A percentile compares a stretch with the other conserved stretches of the same genome.
Conservation (phyloP, 2,329 filamentous ascomycete genomes). For the Ceratocystis diversiconidia region DNA sequence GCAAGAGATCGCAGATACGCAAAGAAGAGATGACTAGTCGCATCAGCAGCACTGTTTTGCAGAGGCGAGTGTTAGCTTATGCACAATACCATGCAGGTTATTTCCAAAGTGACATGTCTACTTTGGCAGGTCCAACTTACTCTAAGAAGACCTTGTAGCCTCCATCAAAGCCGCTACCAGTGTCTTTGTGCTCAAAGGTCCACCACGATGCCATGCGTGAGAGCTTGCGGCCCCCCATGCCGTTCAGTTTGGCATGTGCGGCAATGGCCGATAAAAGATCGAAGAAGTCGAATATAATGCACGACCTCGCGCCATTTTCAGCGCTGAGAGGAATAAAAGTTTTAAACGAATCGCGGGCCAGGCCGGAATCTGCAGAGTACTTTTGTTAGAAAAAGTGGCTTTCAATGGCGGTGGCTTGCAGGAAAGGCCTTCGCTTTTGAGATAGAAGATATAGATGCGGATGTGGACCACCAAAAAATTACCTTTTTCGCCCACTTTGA, state of each 20-base stretch:
- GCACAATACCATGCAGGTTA: background rate
- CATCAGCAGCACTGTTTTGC: conserved; percentile 63
- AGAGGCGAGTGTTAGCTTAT: conserved; percentile 25
- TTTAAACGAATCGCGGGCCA: conserved; percentile 84
- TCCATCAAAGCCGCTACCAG: conserved; percentile 81
- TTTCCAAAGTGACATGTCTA: conserved; percentile 7
- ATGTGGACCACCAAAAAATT: conserved; percentile 23
- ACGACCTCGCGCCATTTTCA: conserved; percentile 68
- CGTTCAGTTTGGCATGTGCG: conserved; percentile 85
- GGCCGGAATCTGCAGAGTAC: conserved; percentile 56
- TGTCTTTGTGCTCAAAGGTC: conserved; percentile 86
- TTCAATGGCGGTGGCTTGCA: background rate
- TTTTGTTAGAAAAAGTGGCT: background rate
- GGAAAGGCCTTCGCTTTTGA: background rate
- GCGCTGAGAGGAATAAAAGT: conserved; percentile 93
- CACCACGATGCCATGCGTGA: conserved; percentile 96
- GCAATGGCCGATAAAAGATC: conserved; percentile 82
- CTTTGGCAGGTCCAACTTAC: conserved; percentile 22
- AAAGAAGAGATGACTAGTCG: conserved; percentile 93
- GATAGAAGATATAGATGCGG: background rate
- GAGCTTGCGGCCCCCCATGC: conserved; percentile 81
- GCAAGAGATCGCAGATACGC: conserved; percentile 84
- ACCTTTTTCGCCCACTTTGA: conserved; percentile 90
- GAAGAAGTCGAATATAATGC: conserved; percentile 93
- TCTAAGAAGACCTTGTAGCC: conserved; percentile 79